These are phyloP conservation scores for Aspergillus calidoustus DNA, from an alignment of 2,329 filamentous ascomycete genomes.

Conservation along the genomic window DNA sequence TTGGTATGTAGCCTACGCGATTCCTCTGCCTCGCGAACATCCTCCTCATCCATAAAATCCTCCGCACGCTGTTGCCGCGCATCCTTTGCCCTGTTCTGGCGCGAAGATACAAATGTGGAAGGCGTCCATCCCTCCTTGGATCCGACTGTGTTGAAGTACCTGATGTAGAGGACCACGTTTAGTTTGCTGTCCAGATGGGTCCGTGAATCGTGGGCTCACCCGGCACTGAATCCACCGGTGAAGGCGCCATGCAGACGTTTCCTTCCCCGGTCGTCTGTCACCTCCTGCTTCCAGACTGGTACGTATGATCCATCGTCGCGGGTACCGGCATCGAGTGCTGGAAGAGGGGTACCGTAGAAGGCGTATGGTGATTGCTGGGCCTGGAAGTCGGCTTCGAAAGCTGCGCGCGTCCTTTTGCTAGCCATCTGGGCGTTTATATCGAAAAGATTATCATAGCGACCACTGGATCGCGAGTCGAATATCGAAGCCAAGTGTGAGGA, in stretches of 20 bases:
- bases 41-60: constrained; percentile 98
- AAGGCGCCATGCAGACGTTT: constrained; percentile 95
- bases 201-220: constrained; percentile 61
- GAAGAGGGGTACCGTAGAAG: constrained; percentile 82
- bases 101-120: constrained; percentile 87
- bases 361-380: constrained; percentile 73
- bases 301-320: constrained; percentile 92
- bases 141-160: constrained; percentile 97
- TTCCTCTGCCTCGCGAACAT: constrained; percentile 84
- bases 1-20: constrained; percentile 74
- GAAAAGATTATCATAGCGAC: constrained; percentile 5
- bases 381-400: constrained; percentile 76
- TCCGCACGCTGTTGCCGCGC: constrained; percentile 71
- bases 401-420: constrained; percentile 76
- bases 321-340: constrained; percentile 72
- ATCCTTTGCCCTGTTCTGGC: constrained; percentile 75
- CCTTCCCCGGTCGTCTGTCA: constrained; percentile 86
- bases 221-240: constrained; percentile 94
- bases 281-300: constrained; percentile 98
- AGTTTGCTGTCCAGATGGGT: constrained; percentile 37
- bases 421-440: constrained; percentile 59
- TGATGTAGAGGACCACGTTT: constrained; percentile 47
- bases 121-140: constrained; percentile 98
- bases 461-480: neutral
- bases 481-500: neutral